Evolutionary conservation across 805 yeast species (phyloP), one percentile per base, ranked within the genome.

Genomic region (Wickerhamiella spandovensis): DNA sequence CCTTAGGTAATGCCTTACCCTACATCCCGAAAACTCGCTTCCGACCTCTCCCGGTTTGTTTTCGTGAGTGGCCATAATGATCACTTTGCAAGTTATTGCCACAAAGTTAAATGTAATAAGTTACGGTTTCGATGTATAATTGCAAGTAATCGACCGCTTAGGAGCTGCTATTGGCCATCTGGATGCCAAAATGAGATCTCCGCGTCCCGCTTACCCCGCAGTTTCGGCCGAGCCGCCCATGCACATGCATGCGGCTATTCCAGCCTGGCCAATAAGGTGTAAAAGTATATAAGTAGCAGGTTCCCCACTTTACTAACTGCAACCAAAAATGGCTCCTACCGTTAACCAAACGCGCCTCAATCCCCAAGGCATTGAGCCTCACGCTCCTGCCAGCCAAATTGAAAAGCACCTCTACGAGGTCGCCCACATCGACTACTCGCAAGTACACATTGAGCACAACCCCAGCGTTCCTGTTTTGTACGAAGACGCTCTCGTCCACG

Each of bases 391-490:
- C 55, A 65, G 71, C 46, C 69, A 66, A 53, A 62, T 70, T 51
- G 74, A 70, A 57, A 65, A 66, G 50, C 65, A 64, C 47, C 67
- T 70, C 50, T 61, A 61, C 58, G 61, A 66, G 51, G 58, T 56
- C 46, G 74, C 74, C 24, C 71, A 68, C 60, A 70, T 70, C 47
- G 70, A 70, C 58, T 66, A 62, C 63, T 60, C 58, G 62, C 57
- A 67, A 64, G 71, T 64, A 53, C 58, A 67, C 56, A 70, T 70
- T 54, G 68, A 67, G 56, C 95, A 90, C 74, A 90, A 92, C 67
- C 88, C 97, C 47, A 83, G 96, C 41, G 84, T 89, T 28, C 95
- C 97, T 58, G 78, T 86, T 44, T 74, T 90, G 54, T 92, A 90
- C 72, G 97, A 90, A 68, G 98, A 92, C 66, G 97, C 94, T 55